Evolutionary conservation across 2,329 filamentous ascomycete genomes (phyloP).

Genomic region (Fusarium sp.): DNA sequence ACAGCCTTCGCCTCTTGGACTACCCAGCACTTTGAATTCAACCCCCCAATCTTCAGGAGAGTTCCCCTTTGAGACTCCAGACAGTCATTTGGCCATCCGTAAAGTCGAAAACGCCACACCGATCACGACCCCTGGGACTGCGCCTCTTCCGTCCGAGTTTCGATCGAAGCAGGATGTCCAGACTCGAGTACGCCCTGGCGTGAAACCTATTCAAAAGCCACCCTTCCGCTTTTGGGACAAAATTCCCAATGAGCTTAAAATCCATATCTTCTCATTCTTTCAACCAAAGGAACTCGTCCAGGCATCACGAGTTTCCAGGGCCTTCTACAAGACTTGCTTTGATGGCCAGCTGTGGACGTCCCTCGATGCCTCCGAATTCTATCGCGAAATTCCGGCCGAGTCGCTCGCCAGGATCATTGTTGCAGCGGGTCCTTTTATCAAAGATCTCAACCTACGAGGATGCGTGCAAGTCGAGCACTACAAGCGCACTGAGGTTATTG

Average conservation of each 20-base stretch:
- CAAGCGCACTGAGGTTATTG: slow-evolving; percentile 82
- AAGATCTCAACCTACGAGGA: slow-evolving; percentile 89
- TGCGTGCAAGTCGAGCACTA: slow-evolving; percentile 91
- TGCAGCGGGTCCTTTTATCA: slow-evolving; percentile 89
- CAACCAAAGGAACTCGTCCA: slow-evolving; percentile 85
- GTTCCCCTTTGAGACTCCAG: slow-evolving; percentile 60
- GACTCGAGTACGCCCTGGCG: slow-evolving; percentile 33
- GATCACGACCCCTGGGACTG: slow-evolving; percentile 62
- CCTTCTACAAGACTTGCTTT: slow-evolving; percentile 87
- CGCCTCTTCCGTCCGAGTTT: slow-evolving; percentile 76
- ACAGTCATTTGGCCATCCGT: slow-evolving; percentile 66
- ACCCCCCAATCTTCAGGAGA: slow-evolving; percentile 60
- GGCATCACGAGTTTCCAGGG: slow-evolving; percentile 81
- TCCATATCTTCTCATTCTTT: slow-evolving; percentile 83
- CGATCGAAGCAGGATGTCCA: slow-evolving; percentile 58
- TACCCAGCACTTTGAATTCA: slow-evolving; percentile 56
- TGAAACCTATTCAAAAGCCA: slow-evolving; percentile 50
- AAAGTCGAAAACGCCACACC: slow-evolving; percentile 68
- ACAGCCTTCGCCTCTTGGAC: slow-evolving; percentile 59
- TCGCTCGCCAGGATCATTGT: slow-evolving; percentile 89
- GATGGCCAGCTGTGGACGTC: slow-evolving; percentile 94
- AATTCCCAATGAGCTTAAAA: slow-evolving; percentile 86
- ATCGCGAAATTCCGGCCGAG: slow-evolving; percentile 86
- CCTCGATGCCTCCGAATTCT: slow-evolving; percentile 89
- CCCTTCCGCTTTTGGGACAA: slow-evolving; percentile 81